phyloP scores from a whole-genome alignment of 352 stramenopile species.

The Phytophthora lateralis region DNA sequence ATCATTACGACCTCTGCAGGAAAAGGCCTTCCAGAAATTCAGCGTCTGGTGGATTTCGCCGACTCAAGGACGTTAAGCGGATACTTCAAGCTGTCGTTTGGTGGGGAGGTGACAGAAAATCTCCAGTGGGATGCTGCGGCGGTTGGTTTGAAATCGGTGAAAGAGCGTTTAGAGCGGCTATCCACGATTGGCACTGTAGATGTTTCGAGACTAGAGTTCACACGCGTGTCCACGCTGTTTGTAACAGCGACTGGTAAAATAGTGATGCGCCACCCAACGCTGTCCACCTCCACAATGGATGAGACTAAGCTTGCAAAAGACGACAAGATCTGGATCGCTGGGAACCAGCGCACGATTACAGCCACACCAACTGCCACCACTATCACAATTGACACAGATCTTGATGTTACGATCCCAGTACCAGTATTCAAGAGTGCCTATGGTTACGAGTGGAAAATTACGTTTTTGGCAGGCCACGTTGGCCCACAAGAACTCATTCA shows the following conservation, averaged over 20 bases:
- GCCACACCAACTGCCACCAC: too few relatives aligned
- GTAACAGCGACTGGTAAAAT: conserved; percentile 43
- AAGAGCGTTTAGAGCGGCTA: conserved; percentile 67
- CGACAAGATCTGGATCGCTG: conserved; percentile 66
- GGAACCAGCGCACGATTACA: conserved; percentile 42
- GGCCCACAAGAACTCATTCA: conserved; percentile 89
- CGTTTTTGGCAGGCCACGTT: conserved; percentile 77
- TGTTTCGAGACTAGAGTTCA: conserved; percentile 52
- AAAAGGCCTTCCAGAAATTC: conserved; percentile 71
- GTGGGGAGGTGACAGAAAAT: conserved; percentile 67
- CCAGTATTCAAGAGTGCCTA: conserved; percentile 73
- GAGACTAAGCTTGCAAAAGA: conserved; percentile 23
- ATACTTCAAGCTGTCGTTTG: conserved; percentile 72
- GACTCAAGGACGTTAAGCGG: conserved; percentile 58
- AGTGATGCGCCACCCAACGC: conserved; percentile 31
- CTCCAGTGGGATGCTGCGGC: conserved; percentile 68
- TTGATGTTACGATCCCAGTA: conserved; percentile 38
- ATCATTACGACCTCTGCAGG: conserved; percentile 78
- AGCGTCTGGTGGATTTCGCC: conserved; percentile 61
- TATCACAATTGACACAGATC: too few relatives aligned
- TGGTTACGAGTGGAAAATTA: conserved; percentile 78
- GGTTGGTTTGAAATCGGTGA: conserved; percentile 65
- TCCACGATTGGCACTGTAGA: conserved; percentile 69
- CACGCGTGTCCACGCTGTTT: conserved; percentile 51
- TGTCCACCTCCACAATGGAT: conserved; percentile 32